Evolutionary conservation across 2,329 filamentous ascomycete species (phyloP).

Genomic region (Diplodia scrobiculata): DNA sequence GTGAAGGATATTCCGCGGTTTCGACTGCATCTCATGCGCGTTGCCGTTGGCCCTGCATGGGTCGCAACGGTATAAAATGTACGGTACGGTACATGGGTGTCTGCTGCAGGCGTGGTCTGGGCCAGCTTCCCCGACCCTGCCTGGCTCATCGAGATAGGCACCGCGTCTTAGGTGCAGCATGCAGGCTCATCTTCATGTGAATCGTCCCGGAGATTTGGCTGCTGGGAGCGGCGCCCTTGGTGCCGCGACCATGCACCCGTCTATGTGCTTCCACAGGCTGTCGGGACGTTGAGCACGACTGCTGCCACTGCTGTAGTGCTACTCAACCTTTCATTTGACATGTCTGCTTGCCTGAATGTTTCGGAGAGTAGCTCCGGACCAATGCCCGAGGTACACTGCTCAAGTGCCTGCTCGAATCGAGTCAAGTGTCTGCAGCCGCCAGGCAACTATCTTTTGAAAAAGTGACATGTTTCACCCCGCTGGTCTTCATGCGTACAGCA

Average conservation of each 20-base stretch:
- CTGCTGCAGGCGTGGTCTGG: background rate
- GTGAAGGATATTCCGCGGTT: background rate
- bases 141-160: background rate
- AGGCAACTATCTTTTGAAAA: background rate
- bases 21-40: background rate
- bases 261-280: background rate
- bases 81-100: background rate
- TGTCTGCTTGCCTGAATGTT: background rate
- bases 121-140: background rate
- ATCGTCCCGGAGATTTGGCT: conserved; percentile 7
- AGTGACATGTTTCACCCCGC: background rate
- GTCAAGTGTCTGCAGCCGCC: background rate
- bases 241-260: conserved; percentile 1
- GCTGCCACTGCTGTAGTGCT: conserved; percentile 1
- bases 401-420: background rate
- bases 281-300: conserved; percentile 3
- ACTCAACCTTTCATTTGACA: conserved; percentile 3
- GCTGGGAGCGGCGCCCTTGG: background rate
- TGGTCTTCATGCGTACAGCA: conserved; percentile 1
- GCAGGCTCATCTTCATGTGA: conserved; percentile 15
- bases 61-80: background rate
- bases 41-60: background rate
- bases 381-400: background rate
- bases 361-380: background rate
- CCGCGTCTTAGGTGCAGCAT: conserved; percentile 4